A percentile compares a stretch with the other conserved stretches of the same genome.
Evolutionary conservation across 805 yeast genomes (phyloP).

Genomic region (Zygosaccharomyces lentus): DNA sequence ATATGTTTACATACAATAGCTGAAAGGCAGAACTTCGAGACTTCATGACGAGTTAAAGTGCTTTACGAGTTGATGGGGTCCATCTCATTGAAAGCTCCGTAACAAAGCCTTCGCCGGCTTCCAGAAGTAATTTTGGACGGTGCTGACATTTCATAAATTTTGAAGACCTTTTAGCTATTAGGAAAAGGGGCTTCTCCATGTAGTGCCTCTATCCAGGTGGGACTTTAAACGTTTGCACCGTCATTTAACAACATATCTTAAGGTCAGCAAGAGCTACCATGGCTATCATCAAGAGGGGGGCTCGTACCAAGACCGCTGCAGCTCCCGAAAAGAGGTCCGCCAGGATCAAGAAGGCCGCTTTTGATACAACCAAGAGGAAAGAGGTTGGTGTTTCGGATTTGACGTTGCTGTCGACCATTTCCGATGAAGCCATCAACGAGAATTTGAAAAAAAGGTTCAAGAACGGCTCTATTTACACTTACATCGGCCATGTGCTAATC

Average conservation of each 20-base stretch:
- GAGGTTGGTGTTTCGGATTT: conserved; percentile 98
- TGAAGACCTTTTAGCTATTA: neutral
- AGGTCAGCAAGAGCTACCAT: conserved; percentile 33
- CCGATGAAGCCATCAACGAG: conserved; percentile 90
- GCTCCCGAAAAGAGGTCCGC: conserved; percentile 52
- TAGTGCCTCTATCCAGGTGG: neutral
- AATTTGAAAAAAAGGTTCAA: conserved; percentile 84
- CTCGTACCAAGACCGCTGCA: conserved; percentile 49
- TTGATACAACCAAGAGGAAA: conserved; percentile 80
- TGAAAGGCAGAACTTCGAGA: neutral
- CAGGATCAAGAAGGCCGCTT: conserved; percentile 80
- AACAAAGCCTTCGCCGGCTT: neutral
- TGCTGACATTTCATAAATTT: neutral
- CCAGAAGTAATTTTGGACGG: neutral
- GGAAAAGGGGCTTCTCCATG: neutral
- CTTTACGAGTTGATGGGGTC: neutral
- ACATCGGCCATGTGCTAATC: conserved; percentile 89
- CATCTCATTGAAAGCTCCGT: neutral
- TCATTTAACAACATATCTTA: neutral
- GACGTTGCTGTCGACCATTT: conserved; percentile 79
- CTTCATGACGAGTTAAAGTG: too few relatives aligned
- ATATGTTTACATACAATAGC: neutral
- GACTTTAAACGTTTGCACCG: neutral
- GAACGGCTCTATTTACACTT: conserved; percentile 86
- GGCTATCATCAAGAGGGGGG: conserved; percentile 78